phyloP scores from a whole-genome alignment of 371 early-diverging fungal genomes.

The Actinomortierella ambigua region DNA sequence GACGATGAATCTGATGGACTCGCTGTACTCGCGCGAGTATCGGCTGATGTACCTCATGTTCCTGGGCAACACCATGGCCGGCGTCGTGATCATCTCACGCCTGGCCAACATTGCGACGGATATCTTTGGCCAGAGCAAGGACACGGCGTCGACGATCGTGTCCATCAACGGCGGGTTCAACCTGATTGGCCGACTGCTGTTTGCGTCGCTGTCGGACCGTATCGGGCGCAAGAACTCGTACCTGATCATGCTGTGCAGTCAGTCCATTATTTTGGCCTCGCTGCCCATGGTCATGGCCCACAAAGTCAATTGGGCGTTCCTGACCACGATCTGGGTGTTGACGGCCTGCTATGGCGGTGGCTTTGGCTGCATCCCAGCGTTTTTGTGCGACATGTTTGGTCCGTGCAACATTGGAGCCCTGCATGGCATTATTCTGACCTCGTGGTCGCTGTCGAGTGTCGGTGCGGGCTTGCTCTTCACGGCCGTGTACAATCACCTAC shows the following conservation, averaged over 20 bases:
- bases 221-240: slow-evolving; percentile 64
- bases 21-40: slow-evolving; percentile 55
- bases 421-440: slow-evolving; percentile 61
- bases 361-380: slow-evolving; percentile 72
- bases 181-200: slow-evolving; percentile 59
- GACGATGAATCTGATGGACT: slow-evolving; percentile 56
- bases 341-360: slow-evolving; percentile 66
- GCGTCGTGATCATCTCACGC: slow-evolving; percentile 61
- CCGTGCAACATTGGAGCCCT: slow-evolving; percentile 67
- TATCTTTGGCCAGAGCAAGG: slow-evolving; percentile 48
- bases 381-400: slow-evolving; percentile 73
- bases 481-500: slow-evolving; percentile 53
- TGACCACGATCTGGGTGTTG: slow-evolving; percentile 52
- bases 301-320: slow-evolving; percentile 54
- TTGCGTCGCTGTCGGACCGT: slow-evolving; percentile 64
- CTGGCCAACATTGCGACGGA: slow-evolving; percentile 59
- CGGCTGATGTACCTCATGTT: slow-evolving; percentile 58
- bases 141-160: slow-evolving; percentile 56
- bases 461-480: slow-evolving; percentile 67
- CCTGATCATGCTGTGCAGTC: slow-evolving; percentile 52
- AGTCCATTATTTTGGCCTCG: slow-evolving; percentile 51
- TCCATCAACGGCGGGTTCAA: slow-evolving; percentile 67
- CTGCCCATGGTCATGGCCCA: slow-evolving; percentile 52
- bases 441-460: slow-evolving; percentile 69
- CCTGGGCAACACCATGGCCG: slow-evolving; percentile 58